Percentiles rank a stretch among this genome's conserved stretches.
These are phyloP conservation scores for Phytophthora quininea DNA, from an alignment of 352 stramenopile genomes.

Conservation along the genomic window DNA sequence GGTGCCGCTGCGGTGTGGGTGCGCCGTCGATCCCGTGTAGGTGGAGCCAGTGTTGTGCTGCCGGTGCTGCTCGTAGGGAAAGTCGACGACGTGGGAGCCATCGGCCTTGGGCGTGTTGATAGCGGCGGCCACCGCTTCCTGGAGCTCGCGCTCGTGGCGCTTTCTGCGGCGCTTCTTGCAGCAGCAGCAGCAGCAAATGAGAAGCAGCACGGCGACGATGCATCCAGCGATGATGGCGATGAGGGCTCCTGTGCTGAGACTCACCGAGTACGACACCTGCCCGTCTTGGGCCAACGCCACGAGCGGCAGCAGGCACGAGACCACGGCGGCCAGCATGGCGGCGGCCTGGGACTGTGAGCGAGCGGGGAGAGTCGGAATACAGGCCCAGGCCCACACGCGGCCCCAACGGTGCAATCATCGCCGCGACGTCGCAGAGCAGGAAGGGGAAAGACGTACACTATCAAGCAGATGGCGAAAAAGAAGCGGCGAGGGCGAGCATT, in stretches of 20 bases:
- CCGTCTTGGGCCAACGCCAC: slow-evolving; percentile 14
- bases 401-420: background rate
- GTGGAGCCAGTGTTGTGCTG: slow-evolving; percentile 31
- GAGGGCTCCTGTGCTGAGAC: slow-evolving; percentile 28
- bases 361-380: slow-evolving; percentile 10
- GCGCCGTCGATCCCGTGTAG: slow-evolving; percentile 25
- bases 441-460: background rate
- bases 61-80: slow-evolving; percentile 20
- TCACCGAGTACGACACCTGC: slow-evolving; percentile 32
- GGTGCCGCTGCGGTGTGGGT: slow-evolving; percentile 19
- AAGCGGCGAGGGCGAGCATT: background rate
- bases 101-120: slow-evolving; percentile 26
- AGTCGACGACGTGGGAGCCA: slow-evolving; percentile 24
- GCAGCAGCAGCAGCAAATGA: slow-evolving; percentile 35
- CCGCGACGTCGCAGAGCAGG: background rate
- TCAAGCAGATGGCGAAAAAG: background rate
- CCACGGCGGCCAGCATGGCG: slow-evolving; percentile 17
- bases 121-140: slow-evolving; percentile 24
- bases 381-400: background rate
- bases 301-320: slow-evolving; percentile 16
- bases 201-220: slow-evolving; percentile 21
- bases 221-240: slow-evolving; percentile 28
- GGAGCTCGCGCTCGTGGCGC: slow-evolving; percentile 20
- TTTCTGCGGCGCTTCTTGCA: slow-evolving; percentile 23
- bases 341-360: background rate